Evolutionary conservation across 1,284 basidiomycete species (phyloP).

Genomic region (Cystobasidiaceae sp.): DNA sequence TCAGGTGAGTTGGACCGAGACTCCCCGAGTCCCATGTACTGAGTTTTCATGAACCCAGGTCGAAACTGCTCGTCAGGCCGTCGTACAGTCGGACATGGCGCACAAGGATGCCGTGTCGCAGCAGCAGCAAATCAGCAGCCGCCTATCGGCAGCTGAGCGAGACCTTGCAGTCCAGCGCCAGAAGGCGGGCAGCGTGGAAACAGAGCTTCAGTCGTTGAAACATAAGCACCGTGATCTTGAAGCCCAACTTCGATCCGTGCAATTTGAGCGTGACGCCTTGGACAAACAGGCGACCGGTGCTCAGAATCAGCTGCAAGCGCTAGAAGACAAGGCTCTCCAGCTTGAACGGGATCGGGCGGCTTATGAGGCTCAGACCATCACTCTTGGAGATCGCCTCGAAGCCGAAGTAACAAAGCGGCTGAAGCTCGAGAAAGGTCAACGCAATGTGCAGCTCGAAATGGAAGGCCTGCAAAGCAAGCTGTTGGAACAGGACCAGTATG

Average conservation of each 20-base stretch:
- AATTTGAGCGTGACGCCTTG: slow-evolving; percentile 54
- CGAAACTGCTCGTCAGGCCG: slow-evolving; percentile 52
- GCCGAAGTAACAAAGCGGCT: slow-evolving; percentile 63
- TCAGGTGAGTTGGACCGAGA: slow-evolving; percentile 40
- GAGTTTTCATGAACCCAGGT: slow-evolving; percentile 66
- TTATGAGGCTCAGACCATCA: slow-evolving; percentile 66
- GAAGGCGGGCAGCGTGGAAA: slow-evolving; percentile 58
- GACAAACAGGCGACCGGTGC: slow-evolving; percentile 70
- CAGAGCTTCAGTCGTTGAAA: slow-evolving; percentile 66
- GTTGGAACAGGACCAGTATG: slow-evolving; percentile 46
- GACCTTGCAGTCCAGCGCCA: slow-evolving; percentile 26
- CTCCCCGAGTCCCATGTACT: too few species aligned
- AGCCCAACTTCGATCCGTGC: slow-evolving; percentile 51
- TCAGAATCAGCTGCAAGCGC: slow-evolving; percentile 70
- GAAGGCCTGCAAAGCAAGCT: slow-evolving; percentile 80
- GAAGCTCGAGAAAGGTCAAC: slow-evolving; percentile 64
- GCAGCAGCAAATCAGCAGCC: slow-evolving; percentile 33
- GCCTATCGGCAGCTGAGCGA: slow-evolving; percentile 53
- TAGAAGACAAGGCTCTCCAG: slow-evolving; percentile 79
- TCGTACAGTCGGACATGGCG: slow-evolving; percentile 52
- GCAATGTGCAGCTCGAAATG: slow-evolving; percentile 66
- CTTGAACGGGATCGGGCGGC: slow-evolving; percentile 74
- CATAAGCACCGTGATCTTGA: slow-evolving; percentile 69
- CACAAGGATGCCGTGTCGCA: slow-evolving; percentile 55
- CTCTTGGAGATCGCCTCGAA: slow-evolving; percentile 63